These are phyloP conservation scores for Phialocephala subalpina DNA, from an alignment of 2,329 filamentous ascomycete species.

Conservation along the genomic window DNA sequence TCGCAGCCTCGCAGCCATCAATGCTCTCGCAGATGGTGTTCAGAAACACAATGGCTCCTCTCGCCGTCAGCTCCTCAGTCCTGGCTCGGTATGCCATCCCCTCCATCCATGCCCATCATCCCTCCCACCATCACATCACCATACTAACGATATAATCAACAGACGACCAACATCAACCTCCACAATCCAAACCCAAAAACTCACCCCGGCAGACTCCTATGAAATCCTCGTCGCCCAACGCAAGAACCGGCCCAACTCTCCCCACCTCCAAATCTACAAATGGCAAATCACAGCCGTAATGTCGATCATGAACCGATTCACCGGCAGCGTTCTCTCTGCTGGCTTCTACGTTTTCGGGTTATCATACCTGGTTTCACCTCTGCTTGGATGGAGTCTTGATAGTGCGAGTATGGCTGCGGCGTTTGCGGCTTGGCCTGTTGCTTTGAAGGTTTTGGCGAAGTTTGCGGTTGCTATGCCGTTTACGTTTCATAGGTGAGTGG, in stretches of 20 bases:
- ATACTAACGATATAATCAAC: slow-evolving; percentile 23
- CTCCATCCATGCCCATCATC: background rate
- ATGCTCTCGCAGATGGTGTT: slow-evolving; percentile 47
- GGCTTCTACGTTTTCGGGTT: slow-evolving; percentile 72
- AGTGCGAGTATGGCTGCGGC: slow-evolving; percentile 68
- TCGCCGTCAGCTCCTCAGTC: slow-evolving; percentile 50
- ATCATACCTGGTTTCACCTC: slow-evolving; percentile 70
- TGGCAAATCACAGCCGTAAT: slow-evolving; percentile 75
- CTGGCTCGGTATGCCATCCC: slow-evolving; percentile 54
- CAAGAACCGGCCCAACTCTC: slow-evolving; percentile 70
- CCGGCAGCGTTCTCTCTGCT: slow-evolving; percentile 66
- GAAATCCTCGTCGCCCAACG: slow-evolving; percentile 74
- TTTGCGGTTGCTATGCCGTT: slow-evolving; percentile 67
- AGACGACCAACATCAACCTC: slow-evolving; percentile 13
- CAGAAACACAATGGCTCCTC: slow-evolving; percentile 49
- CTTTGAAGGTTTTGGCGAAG: slow-evolving; percentile 67
- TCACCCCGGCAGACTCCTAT: slow-evolving; percentile 52
- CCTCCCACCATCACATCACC: background rate
- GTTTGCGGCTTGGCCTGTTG: slow-evolving; percentile 67
- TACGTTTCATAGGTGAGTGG: slow-evolving; percentile 75
- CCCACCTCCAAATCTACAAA: slow-evolving; percentile 75
- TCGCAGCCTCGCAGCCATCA: slow-evolving; percentile 54
- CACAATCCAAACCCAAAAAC: slow-evolving; percentile 54
- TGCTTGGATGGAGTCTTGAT: slow-evolving; percentile 73
- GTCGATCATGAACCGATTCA: slow-evolving; percentile 69